Evolutionary conservation across 441 rosid species (phyloP).

Genomic region (Rhodomyrtus psidioides): DNA sequence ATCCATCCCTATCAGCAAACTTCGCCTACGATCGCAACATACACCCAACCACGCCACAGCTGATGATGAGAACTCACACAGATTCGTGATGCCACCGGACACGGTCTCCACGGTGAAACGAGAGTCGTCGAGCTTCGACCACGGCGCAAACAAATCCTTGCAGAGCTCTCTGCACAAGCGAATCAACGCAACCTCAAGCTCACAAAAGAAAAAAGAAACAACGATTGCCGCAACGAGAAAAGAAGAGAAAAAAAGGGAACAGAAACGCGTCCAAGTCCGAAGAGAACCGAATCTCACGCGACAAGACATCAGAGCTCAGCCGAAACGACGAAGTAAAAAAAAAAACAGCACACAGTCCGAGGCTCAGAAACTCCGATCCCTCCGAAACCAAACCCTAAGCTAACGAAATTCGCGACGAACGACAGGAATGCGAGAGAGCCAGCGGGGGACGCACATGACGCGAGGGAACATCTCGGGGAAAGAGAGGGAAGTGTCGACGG

Average conservation of each 20-base stretch:
- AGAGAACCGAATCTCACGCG: neutral
- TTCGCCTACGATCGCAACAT: neutral
- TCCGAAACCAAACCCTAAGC: constrained; percentile 12
- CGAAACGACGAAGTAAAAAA: neutral
- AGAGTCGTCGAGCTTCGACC: constrained; percentile 63
- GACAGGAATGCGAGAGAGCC: neutral
- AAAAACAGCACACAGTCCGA: neutral
- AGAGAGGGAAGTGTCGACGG: constrained; percentile 50
- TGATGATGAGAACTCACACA: constrained; percentile 37
- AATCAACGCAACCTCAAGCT: neutral
- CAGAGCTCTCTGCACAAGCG: constrained; percentile 47
- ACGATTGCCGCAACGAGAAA: neutral
- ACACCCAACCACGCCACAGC: neutral
- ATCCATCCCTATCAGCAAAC: neutral
- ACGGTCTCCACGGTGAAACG: constrained; percentile 64
- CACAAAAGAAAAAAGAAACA: neutral
- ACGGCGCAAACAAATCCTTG: constrained; percentile 77
- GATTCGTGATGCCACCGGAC: constrained; percentile 95
- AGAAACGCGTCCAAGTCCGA: neutral
- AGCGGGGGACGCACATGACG: constrained; percentile 29
- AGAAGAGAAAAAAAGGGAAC: neutral
- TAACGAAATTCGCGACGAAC: neutral
- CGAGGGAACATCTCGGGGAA: constrained; percentile 40
- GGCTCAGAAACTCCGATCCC: neutral
- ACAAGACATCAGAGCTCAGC: neutral